Evolutionary conservation across 2,329 filamentous ascomycete genomes (phyloP).

Genomic region (Claviceps paspali): DNA sequence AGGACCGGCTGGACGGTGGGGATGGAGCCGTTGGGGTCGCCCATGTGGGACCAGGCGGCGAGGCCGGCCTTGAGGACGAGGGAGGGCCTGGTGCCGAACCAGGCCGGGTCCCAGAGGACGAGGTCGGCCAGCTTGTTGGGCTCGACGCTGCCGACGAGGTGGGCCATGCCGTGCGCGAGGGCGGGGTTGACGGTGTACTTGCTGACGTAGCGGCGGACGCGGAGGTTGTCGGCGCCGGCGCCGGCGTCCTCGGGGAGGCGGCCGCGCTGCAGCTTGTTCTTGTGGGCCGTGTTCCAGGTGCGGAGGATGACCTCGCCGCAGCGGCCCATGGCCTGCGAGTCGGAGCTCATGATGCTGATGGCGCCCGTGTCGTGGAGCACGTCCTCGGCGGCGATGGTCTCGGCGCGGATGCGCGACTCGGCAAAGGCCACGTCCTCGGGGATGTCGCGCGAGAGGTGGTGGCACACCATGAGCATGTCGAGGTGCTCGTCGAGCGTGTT

Average conservation of each 20-base stretch:
- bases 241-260: slow-evolving; percentile 60
- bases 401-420: slow-evolving; percentile 82
- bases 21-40: slow-evolving; percentile 70
- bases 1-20: slow-evolving; percentile 77
- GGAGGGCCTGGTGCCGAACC: slow-evolving; percentile 76
- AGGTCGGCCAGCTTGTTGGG: slow-evolving; percentile 82
- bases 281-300: slow-evolving; percentile 95
- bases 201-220: slow-evolving; percentile 82
- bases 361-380: slow-evolving; percentile 89
- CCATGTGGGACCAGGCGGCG: slow-evolving; percentile 73
- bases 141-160: slow-evolving; percentile 76
- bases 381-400: slow-evolving; percentile 94
- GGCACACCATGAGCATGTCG: slow-evolving; percentile 98
- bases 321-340: slow-evolving; percentile 93
- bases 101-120: slow-evolving; percentile 70
- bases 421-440: slow-evolving; percentile 93
- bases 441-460: slow-evolving; percentile 83
- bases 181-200: slow-evolving; percentile 97
- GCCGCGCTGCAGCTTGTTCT: slow-evolving; percentile 83
- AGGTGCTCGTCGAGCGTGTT: slow-evolving; percentile 95
- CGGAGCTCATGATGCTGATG: slow-evolving; percentile 94
- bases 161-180: slow-evolving; percentile 76
- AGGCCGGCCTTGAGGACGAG: slow-evolving; percentile 78
- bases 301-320: slow-evolving; percentile 86
- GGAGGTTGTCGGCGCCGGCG: slow-evolving; percentile 53